Evolutionary conservation across 129 eudicot genomes (phyloP).

Genomic region (Ambrosia trifida): DNA sequence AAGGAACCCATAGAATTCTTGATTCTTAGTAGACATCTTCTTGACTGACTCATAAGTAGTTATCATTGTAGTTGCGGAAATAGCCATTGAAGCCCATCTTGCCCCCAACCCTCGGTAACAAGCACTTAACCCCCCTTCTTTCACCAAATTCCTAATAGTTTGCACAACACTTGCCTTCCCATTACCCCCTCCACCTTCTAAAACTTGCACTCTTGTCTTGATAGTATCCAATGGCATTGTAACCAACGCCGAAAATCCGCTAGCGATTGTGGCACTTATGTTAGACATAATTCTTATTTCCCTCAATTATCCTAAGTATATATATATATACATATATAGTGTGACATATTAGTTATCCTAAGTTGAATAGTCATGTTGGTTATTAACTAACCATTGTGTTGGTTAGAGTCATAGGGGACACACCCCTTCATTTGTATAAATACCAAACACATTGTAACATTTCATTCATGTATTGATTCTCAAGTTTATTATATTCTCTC

Average conservation of each 20-base stretch:
- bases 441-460: too few species aligned
- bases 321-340: too few species aligned
- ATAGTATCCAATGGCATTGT: conserved; percentile 88
- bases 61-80: conserved; percentile 81
- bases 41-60: conserved; percentile 90
- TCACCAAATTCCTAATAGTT: conserved; percentile 55
- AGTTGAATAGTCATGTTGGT: too few species aligned
- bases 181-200: conserved; percentile 43
- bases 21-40: conserved; percentile 60
- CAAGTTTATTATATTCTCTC: too few species aligned
- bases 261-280: conserved; percentile 77
- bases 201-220: conserved; percentile 84
- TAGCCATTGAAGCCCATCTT: conserved; percentile 90
- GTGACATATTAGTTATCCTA: too few species aligned
- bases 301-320: too few species aligned
- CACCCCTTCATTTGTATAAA: too few species aligned
- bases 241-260: conserved; percentile 76
- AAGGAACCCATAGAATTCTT: conserved; percentile 31
- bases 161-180: conserved; percentile 35
- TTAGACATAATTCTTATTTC: too few species aligned
- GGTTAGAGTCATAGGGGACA: too few species aligned
- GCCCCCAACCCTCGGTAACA: conserved; percentile 84
- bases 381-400: too few species aligned
- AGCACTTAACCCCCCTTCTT: conserved; percentile 79
- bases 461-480: too few species aligned